phyloP scores from a whole-genome alignment of 1,139 yeast genomes.

The Casaregolazyma suthepensis region DNA sequence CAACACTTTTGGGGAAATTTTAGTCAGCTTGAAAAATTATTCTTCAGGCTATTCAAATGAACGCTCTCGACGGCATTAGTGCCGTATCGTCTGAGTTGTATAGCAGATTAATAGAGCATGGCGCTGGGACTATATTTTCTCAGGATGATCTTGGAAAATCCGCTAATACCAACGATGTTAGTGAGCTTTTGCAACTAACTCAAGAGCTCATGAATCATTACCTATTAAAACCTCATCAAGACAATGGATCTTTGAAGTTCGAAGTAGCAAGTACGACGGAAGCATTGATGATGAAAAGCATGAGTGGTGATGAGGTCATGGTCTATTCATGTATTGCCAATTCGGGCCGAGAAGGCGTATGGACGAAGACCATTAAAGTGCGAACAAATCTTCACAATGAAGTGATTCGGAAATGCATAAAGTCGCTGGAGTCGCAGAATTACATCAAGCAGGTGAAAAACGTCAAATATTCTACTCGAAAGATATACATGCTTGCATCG shows the following conservation, averaged over 20 bases:
- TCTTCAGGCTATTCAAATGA: background rate
- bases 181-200: slow-evolving; percentile 20
- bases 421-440: slow-evolving; percentile 74
- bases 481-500: slow-evolving; percentile 90
- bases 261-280: slow-evolving; percentile 47
- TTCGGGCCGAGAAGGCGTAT: slow-evolving; percentile 84
- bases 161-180: slow-evolving; percentile 14
- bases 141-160: slow-evolving; percentile 53
- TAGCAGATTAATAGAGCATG: slow-evolving; percentile 20
- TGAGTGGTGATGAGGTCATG: slow-evolving; percentile 86
- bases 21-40: background rate
- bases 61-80: slow-evolving; percentile 18
- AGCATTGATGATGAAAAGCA: slow-evolving; percentile 46
- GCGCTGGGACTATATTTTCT: slow-evolving; percentile 36
- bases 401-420: slow-evolving; percentile 79
- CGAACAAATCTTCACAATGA: slow-evolving; percentile 91
- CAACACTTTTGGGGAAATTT: background rate
- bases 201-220: slow-evolving; percentile 37
- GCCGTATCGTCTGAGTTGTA: slow-evolving; percentile 55
- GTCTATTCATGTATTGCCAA: slow-evolving; percentile 89
- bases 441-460: slow-evolving; percentile 86
- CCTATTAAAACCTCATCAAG: slow-evolving; percentile 60
- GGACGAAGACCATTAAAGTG: slow-evolving; percentile 92
- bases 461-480: slow-evolving; percentile 93
- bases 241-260: slow-evolving; percentile 51